Evolutionary conservation across 73 alveolate species (phyloP).

Genomic region (Blepharisma japonicum): DNA sequence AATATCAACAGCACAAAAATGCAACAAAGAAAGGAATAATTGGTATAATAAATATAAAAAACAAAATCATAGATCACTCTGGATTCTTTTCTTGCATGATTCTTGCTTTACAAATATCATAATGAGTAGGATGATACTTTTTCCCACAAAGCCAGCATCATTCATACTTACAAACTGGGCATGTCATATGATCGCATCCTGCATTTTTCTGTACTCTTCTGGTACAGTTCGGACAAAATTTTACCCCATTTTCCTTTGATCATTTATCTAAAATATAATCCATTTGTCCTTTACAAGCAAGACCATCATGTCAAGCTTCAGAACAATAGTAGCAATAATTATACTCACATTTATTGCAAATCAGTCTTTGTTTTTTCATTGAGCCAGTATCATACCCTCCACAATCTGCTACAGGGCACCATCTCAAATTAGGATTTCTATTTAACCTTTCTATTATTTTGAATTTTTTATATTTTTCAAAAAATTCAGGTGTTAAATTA

Average conservation of each 20-base stretch:
- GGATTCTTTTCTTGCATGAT: not conserved
- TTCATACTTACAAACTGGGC: not conserved
- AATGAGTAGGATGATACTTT: slow-evolving; percentile 53
- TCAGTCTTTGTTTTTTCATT: not conserved
- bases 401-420: slow-evolving; percentile 13
- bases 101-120: slow-evolving; percentile 36
- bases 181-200: slow-evolving; percentile 15
- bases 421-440: not conserved
- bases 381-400: not conserved
- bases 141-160: slow-evolving; percentile 16
- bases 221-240: slow-evolving; percentile 12
- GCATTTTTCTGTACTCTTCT: not conserved
- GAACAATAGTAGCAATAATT: not conserved
- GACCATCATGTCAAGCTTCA: not conserved
- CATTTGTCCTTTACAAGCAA: not conserved
- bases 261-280: slow-evolving; percentile 4
- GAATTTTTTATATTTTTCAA: not conserved
- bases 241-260: not conserved
- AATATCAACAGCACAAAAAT: not conserved
- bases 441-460: not conserved
- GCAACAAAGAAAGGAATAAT: not conserved
- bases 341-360: not conserved
- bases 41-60: not conserved
- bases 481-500: not conserved
- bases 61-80: not conserved